These are phyloP conservation scores for Ceratocystis destructans DNA, from an alignment of 2,329 filamentous ascomycete genomes.

Conservation along the genomic window DNA sequence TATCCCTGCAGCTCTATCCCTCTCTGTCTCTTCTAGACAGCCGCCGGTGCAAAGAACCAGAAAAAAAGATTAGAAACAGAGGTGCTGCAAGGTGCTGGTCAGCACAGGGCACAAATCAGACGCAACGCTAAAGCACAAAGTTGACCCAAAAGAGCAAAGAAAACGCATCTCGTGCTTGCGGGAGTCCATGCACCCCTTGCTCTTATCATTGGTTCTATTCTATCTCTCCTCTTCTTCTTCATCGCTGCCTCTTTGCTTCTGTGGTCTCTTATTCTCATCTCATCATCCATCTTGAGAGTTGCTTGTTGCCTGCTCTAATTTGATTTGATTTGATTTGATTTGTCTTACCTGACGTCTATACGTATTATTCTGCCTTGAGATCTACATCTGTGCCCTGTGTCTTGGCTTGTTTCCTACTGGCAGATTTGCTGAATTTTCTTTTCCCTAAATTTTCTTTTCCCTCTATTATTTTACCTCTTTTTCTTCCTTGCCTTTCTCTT, in stretches of 20 bases:
- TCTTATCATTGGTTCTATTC: constrained; percentile 6
- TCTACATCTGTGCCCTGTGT: background rate
- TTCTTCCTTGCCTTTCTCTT: background rate
- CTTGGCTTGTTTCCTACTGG: background rate
- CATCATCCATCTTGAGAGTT: background rate
- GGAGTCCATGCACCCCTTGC: constrained; percentile 15
- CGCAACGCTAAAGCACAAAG: constrained; percentile 3
- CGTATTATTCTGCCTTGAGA: background rate
- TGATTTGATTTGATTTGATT: background rate
- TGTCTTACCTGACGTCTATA: background rate
- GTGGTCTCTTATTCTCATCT: background rate
- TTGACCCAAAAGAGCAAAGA: constrained; percentile 17
- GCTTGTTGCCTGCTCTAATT: background rate
- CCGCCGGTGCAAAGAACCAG: background rate
- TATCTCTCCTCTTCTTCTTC: background rate
- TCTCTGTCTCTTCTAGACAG: background rate
- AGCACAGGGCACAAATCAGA: constrained; percentile 5
- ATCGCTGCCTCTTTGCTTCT: background rate
- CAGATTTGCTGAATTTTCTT: background rate
- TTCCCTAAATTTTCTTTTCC: background rate
- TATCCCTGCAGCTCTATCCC: background rate
- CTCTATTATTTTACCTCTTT: background rate
- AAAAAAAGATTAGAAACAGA: background rate
- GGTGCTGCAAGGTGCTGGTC: background rate
- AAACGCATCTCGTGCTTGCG: constrained; percentile 15